Evolutionary conservation across 176 grass and related monocot genomes (phyloP).

Genomic region (Poa pratensis): DNA sequence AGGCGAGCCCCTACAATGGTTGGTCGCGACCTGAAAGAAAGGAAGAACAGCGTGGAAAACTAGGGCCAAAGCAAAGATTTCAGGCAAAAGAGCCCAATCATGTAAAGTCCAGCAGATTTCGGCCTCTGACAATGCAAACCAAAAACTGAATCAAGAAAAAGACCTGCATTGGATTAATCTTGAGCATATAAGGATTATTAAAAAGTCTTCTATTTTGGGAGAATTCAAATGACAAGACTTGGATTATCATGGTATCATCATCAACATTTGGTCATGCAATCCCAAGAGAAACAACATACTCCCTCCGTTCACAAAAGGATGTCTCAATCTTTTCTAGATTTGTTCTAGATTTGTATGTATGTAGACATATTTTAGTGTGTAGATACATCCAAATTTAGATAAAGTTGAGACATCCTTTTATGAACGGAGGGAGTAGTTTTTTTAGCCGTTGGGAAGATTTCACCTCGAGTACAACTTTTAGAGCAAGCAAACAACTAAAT

Average conservation of each 20-base stretch:
- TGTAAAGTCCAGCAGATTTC: slow-evolving; percentile 27
- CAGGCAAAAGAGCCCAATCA: slow-evolving; percentile 41
- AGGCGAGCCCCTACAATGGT: neutral
- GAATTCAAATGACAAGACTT: neutral
- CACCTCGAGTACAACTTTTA: slow-evolving; percentile 21
- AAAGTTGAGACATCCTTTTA: no score
- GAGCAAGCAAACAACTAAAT: neutral
- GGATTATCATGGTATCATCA: slow-evolving; percentile 1
- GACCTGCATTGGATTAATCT: neutral
- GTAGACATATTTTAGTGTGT: no score
- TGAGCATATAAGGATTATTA: slow-evolving; percentile 17
- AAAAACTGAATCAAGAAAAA: slow-evolving; percentile 17
- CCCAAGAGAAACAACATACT: neutral
- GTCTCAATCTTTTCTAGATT: no score
- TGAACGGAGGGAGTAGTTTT: neutral
- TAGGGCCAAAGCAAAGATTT: slow-evolving; percentile 26
- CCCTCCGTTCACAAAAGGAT: no score
- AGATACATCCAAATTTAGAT: no score
- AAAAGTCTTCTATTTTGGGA: neutral
- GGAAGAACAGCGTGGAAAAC: slow-evolving; percentile 33
- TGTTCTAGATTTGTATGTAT: no score
- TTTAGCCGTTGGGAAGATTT: neutral
- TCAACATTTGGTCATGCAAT: neutral
- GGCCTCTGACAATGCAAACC: slow-evolving; percentile 24
- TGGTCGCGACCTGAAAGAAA: slow-evolving; percentile 12